A percentile compares a stretch with the other conserved stretches of the same genome.
Evolutionary conservation across 2,329 filamentous ascomycete genomes (phyloP).

Genomic region (Pseudocercospora pini-densiflorae): DNA sequence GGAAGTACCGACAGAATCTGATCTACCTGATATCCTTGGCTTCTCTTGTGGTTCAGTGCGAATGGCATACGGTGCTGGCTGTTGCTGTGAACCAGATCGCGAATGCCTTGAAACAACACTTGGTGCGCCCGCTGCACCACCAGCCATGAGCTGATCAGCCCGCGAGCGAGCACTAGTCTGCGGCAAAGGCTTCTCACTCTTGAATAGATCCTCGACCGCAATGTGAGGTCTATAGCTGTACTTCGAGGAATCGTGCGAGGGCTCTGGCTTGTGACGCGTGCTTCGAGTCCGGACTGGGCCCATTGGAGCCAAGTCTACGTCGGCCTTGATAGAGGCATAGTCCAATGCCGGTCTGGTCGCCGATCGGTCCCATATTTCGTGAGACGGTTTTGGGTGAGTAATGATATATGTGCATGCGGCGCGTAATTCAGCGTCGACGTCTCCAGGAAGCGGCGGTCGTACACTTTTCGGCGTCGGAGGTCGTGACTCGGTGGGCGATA

Average conservation of each 20-base stretch:
- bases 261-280: conserved; percentile 19
- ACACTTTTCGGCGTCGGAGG: conserved; percentile 49
- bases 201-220: conserved; percentile 32
- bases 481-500: conserved; percentile 38
- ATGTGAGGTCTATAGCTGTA: conserved; percentile 21
- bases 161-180: conserved; percentile 30
- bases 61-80: conserved; percentile 27
- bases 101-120: conserved; percentile 14
- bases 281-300: conserved; percentile 19
- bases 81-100: conserved; percentile 30
- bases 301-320: conserved; percentile 9
- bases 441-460: conserved; percentile 48
- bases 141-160: conserved; percentile 36
- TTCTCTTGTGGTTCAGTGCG: conserved; percentile 38
- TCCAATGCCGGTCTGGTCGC: conserved; percentile 38
- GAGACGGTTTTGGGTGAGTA: conserved; percentile 43
- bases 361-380: conserved; percentile 40
- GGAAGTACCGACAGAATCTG: conserved; percentile 36
- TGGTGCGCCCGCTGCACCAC: conserved; percentile 4
- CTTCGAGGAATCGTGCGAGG: conserved; percentile 22
- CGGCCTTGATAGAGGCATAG: conserved; percentile 39
- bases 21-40: conserved; percentile 32
- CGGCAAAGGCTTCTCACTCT: conserved; percentile 17
- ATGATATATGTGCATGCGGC: conserved; percentile 52
- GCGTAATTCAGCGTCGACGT: conserved; percentile 51